Base-by-base conservation (phyloP, 768 basidiomycete genomes). In the Auricularia sp. region DNA sequence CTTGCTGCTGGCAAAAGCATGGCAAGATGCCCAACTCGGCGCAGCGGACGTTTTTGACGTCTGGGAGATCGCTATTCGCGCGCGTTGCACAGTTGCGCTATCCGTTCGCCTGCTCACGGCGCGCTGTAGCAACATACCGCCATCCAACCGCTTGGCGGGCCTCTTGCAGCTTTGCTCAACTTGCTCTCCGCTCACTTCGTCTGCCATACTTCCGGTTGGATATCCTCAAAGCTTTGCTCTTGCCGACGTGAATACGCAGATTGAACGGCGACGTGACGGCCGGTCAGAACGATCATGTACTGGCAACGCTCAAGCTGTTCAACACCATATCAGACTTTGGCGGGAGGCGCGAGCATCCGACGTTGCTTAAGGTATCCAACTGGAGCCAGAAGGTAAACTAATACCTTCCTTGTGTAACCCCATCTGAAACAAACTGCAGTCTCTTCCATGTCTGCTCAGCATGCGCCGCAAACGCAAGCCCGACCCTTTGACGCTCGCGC, bases 311-410 rank as follows among this genome's bases (percentile, higher is more conserved):
- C 64, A 87, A 85, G 68, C 71, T 91, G 18, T 85, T 84, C 70
- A 80, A 83, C 65, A 73, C 76, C 0, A 79, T 91, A 68, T 85
- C 87, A 2, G 71, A 72, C 0, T 91, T 87, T 70, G 86, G 80
- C 1, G 81, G 87, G 29, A 87, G 89, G 18, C 74, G 80, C 29
- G 88, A 91, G 66, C 79, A 82, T 61, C 87, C 83, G 66, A 70
- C 77, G 0, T 77, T 90, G 1, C 73, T 87, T 34, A 90, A 91
- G 63, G 78, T 78, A 0, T 90, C 92, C 73, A 82, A 84, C 5
- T 93, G 91, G 91, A 89, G 90, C 64, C 78, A 81, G 36, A 92
- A 91, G 79, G 91, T 86, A 62, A 1, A 74, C 23, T 23, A 23
- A 23, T 23, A 23, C 23, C 23, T 23, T 23, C 23, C 23, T 23